These are phyloP conservation scores for Fomitopsis palustris DNA, from an alignment of 1,284 basidiomycete genomes.

Conservation along the genomic window DNA sequence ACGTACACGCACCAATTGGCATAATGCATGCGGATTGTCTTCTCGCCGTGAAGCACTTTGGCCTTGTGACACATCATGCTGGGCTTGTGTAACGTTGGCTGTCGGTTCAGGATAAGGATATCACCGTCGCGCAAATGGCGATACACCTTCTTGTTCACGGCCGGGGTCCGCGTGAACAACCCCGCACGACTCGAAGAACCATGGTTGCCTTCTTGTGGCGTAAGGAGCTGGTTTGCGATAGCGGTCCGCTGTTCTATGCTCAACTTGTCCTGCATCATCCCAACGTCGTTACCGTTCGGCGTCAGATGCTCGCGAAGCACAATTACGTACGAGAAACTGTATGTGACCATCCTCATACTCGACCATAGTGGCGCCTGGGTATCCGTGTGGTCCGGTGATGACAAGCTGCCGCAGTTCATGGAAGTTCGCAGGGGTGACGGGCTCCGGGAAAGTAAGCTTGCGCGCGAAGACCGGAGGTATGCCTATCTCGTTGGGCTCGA, in stretches of 20 bases:
- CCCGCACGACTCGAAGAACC: slow-evolving; percentile 47
- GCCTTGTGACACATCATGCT: slow-evolving; percentile 99
- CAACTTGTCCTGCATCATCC: slow-evolving; percentile 70
- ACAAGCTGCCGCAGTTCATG: slow-evolving; percentile 89
- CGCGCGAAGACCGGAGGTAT: slow-evolving; percentile 97
- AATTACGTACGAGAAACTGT: slow-evolving; percentile 65
- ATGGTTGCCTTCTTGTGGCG: slow-evolving; percentile 78
- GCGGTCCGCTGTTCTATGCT: slow-evolving; percentile 88
- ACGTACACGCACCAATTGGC: slow-evolving; percentile 82
- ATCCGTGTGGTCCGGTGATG: slow-evolving; percentile 85
- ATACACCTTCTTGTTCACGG: slow-evolving; percentile 97
- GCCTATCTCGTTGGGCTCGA: slow-evolving; percentile 99
- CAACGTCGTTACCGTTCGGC: neutral
- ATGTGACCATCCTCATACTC: slow-evolving; percentile 93
- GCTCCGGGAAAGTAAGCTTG: slow-evolving; percentile 97
- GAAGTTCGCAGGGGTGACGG: slow-evolving; percentile 91
- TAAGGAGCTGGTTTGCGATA: slow-evolving; percentile 95
- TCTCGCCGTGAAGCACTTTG: slow-evolving; percentile 90
- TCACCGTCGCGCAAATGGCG: slow-evolving; percentile 95
- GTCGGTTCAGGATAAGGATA: slow-evolving; percentile 94
- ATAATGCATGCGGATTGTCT: slow-evolving; percentile 99
- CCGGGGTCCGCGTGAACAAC: slow-evolving; percentile 65
- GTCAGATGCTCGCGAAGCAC: neutral
- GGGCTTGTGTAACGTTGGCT: slow-evolving; percentile 99
- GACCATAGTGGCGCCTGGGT: slow-evolving; percentile 94